Evolutionary conservation across 1,284 basidiomycete genomes (phyloP).

Genomic region (Rhodotorula sp.): DNA sequence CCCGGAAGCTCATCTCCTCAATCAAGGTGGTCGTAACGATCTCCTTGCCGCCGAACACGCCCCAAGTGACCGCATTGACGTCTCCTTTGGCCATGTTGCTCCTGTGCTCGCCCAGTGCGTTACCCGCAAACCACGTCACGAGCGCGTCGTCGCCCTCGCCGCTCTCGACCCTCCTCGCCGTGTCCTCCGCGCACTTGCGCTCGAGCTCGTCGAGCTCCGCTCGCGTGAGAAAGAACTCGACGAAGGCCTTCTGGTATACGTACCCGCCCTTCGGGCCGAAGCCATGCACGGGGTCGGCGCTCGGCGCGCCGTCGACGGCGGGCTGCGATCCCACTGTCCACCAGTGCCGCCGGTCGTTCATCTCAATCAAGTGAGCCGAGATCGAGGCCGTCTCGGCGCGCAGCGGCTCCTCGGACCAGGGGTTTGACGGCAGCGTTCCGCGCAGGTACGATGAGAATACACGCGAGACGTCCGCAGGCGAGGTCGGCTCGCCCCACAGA

Average conservation of each 20-base stretch:
- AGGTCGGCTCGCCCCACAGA: conserved; percentile 83
- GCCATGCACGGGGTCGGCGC: conserved; percentile 81
- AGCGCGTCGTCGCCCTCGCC: conserved; percentile 39
- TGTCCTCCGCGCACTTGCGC: conserved; percentile 23
- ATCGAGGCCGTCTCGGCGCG: conserved; percentile 85
- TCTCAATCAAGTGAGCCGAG: conserved; percentile 70
- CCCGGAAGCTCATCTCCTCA: conserved; percentile 54
- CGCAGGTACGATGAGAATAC: conserved; percentile 53
- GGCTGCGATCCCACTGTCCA: conserved; percentile 98
- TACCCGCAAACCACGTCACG: conserved; percentile 67
- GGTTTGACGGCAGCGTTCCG: conserved; percentile 63
- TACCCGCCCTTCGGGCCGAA: conserved; percentile 92
- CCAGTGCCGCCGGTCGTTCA: conserved; percentile 83
- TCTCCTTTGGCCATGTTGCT: conserved; percentile 52
- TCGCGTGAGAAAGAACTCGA: conserved; percentile 84
- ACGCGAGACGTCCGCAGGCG: conserved; percentile 59
- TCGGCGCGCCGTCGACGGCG: conserved; percentile 87
- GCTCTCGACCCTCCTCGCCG: conserved; percentile 11
- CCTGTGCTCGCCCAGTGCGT: conserved; percentile 55
- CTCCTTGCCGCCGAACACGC: conserved; percentile 54
- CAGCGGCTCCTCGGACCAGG: conserved; percentile 92
- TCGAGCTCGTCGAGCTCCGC: conserved; percentile 68
- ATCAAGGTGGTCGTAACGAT: conserved; percentile 56
- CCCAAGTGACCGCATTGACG: conserved; percentile 57
- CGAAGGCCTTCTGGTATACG: conserved; percentile 96